These are phyloP conservation scores for Allantophomopsis lycopodina DNA, from an alignment of 2,329 filamentous ascomycete species.

Conservation along the genomic window DNA sequence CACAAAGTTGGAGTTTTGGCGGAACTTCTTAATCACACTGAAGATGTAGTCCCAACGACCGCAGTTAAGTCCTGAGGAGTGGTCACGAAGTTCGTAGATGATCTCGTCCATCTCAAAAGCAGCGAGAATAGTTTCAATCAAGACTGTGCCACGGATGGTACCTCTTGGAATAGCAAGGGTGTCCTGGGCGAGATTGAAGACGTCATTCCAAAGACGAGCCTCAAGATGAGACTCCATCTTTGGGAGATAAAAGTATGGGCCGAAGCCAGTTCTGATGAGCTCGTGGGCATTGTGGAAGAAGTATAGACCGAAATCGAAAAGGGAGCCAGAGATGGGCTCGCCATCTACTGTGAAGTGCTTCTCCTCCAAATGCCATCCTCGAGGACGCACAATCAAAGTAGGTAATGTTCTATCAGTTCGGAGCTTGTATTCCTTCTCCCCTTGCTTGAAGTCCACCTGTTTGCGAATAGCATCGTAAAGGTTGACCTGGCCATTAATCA, in stretches of 20 bases:
- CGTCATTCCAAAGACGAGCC: constrained; percentile 95
- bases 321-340: constrained; percentile 78
- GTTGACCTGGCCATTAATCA: constrained; percentile 97
- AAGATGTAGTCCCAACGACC: constrained; percentile 99
- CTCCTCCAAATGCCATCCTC: constrained; percentile 97
- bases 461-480: constrained; percentile 90
- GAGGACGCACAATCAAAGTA: constrained; percentile 84
- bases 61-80: constrained; percentile 93
- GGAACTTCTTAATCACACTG: constrained; percentile 98
- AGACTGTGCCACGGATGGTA: constrained; percentile 85
- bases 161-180: constrained; percentile 79
- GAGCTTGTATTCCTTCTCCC: constrained; percentile 93
- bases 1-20: constrained; percentile 83
- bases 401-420: constrained; percentile 77
- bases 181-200: constrained; percentile 91
- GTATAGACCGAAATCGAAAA: constrained; percentile 98
- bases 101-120: constrained; percentile 99
- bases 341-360: constrained; percentile 95
- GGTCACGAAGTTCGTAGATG: constrained; percentile 96
- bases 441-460: constrained; percentile 93
- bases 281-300: constrained; percentile 97
- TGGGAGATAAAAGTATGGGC: constrained; percentile 95
- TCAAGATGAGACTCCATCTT: constrained; percentile 98
- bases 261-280: constrained; percentile 68
- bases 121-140: constrained; percentile 95